A percentile compares a stretch with the other conserved stretches of the same genome.
Conservation (phyloP, 176 grass and related monocot genomes). For the Eleusine indica region DNA sequence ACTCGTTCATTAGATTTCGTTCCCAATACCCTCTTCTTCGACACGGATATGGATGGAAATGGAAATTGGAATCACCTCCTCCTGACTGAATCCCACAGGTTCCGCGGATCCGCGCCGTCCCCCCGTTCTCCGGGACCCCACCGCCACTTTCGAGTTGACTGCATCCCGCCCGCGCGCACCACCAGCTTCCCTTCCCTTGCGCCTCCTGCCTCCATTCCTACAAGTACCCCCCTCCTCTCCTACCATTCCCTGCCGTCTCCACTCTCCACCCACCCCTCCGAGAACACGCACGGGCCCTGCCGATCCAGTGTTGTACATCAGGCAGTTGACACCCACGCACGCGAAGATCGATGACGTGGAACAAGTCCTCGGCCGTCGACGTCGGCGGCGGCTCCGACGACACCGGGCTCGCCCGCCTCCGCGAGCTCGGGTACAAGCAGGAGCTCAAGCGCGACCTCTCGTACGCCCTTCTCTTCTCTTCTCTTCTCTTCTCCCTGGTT, state of each 20-base stretch:
- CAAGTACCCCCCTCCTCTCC: not conserved
- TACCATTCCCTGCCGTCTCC: not conserved
- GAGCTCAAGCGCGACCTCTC: conserved; percentile 94
- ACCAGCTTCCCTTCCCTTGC: not conserved
- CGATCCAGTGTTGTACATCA: not conserved
- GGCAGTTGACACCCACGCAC: no score
- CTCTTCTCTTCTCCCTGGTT: not conserved
- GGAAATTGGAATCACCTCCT: not conserved
- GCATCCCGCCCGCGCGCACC: not conserved
- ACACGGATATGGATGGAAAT: not conserved
- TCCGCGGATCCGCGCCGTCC: not conserved
- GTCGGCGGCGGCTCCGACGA: conserved; percentile 41
- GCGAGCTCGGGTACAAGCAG: conserved; percentile 89
- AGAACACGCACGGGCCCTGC: not conserved
- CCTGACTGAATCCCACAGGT: not conserved
- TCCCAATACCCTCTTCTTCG: not conserved
- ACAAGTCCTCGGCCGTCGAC: conserved; percentile 27
- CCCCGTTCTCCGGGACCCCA: not conserved
- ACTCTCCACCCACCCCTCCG: not conserved
- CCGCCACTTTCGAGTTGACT: not conserved
- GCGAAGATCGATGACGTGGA: conserved; percentile 42
- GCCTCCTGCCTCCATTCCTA: not conserved
- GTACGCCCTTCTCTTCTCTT: conserved; percentile 25
- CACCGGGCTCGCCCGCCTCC: conserved; percentile 66
- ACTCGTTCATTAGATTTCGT: no score